A percentile compares a stretch with the other conserved stretches of the same genome.
Evolutionary conservation across 2,329 filamentous ascomycete species (phyloP).

Genomic region (Phialemonium atrogriseum): DNA sequence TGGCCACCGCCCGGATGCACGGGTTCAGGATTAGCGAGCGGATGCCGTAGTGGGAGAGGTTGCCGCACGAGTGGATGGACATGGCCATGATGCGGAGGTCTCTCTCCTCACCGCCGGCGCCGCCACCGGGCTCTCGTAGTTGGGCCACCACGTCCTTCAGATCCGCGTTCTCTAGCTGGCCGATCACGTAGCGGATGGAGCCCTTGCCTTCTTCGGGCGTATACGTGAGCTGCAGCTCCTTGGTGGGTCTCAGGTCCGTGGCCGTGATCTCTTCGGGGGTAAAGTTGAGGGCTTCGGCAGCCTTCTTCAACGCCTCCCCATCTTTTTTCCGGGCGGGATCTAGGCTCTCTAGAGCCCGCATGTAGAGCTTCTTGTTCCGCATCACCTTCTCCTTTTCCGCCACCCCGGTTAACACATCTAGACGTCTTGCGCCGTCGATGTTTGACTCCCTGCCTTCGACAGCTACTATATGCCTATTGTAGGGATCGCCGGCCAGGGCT

Average conservation of each 20-base stretch:
- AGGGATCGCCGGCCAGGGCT: conserved; percentile 75
- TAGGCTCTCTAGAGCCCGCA: conserved; percentile 38
- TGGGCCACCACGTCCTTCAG: conserved; percentile 58
- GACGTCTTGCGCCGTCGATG: conserved; percentile 72
- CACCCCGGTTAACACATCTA: conserved; percentile 76
- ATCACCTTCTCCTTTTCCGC: conserved; percentile 64
- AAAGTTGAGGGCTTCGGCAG: conserved; percentile 20
- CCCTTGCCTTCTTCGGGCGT: conserved; percentile 54
- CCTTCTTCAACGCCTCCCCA: conserved; percentile 27
- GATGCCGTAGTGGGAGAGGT: conserved; percentile 91
- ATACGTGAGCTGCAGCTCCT: conserved; percentile 43
- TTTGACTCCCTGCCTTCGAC: conserved; percentile 85
- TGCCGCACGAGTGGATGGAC: conserved; percentile 94
- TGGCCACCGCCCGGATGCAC: conserved; percentile 79
- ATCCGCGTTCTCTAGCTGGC: conserved; percentile 65
- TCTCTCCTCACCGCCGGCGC: conserved; percentile 20
- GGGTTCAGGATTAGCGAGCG: conserved; percentile 79
- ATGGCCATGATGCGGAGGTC: conserved; percentile 67
- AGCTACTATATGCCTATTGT: conserved; percentile 79
- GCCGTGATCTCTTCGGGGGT: conserved; percentile 18
- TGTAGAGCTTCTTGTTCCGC: conserved; percentile 76
- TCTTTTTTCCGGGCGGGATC: conserved; percentile 32
- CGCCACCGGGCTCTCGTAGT: conserved; percentile 36
- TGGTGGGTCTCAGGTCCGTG: conserved; percentile 43
- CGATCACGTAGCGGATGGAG: conserved; percentile 69